Evolutionary conservation across 139 green algal species (phyloP), one percentile per base, ranked within the genome.

Genomic region (Chlorella sp.): DNA sequence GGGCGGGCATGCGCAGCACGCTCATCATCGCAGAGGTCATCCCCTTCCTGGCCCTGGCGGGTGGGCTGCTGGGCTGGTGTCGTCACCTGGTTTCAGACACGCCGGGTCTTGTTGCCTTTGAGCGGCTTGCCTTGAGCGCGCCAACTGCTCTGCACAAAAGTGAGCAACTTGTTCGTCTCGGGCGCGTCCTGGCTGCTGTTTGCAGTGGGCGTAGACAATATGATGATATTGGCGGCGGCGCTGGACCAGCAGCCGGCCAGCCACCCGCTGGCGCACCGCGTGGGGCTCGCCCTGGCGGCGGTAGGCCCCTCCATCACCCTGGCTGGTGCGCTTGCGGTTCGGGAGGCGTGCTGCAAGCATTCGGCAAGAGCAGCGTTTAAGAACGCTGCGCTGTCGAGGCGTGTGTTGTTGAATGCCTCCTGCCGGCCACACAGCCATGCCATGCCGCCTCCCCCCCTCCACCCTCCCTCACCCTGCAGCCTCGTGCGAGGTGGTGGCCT

Each of bases 191-290:
- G 46, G 19, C 24, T 34, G 1, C 30, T 0, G 28, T 2, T 69
- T n/a, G n/a, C 82, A 20, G 93, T 98, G 32, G 96, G 96, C 0
- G 96, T 98, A 56, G 96, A 98, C 92, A 98, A 98, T 91, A 98
- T 98, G 94, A 98, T 98, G 86, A 95, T 98, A 38, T 88, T 98
- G 46, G 94, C 93, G 20, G 87, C 97, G 44, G 90, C 94, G 1
- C 84, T 98, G 80, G 83, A 92, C 44, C 88, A 91, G 34, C 90
- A 95, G 88, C 92, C 62, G 20, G 26, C 38, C 19, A 9, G 20
- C 16, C 79, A 76, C 43, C 93, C 94, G 0, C 75, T 96, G 13
- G 70, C 87, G 3, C 86, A 94, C 62, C 87, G 95, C 36, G 76
- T 94, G 34, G 94, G 87, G 0, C n/a, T 74, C 7, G 94, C 96